Conservation (phyloP, 2,329 filamentous ascomycete genomes). For the Fusarium pseudograminearum region DNA sequence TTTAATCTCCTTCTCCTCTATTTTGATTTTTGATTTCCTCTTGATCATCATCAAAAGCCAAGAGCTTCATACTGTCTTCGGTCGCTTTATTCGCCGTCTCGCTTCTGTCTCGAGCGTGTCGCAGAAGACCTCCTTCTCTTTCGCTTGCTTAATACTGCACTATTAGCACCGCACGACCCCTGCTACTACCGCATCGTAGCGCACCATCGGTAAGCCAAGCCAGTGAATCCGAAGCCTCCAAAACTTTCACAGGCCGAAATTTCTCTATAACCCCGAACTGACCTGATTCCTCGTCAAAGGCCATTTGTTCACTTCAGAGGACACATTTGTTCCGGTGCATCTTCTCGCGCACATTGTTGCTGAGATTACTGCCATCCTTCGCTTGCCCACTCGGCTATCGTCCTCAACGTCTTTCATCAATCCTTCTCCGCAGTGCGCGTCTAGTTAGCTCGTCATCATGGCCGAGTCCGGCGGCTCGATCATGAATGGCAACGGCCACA, state of each 20-base stretch:
- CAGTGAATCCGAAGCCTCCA: conserved; percentile 25
- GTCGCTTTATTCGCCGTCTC: conserved; percentile 31
- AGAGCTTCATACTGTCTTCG: conserved; percentile 12
- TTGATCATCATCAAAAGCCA: conserved; percentile 27
- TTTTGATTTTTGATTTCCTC: not conserved
- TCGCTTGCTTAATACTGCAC: conserved; percentile 26
- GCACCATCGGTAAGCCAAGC: conserved; percentile 25
- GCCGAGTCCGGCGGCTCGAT: conserved; percentile 50
- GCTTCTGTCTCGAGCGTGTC: conserved; percentile 44
- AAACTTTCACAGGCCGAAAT: conserved; percentile 31
- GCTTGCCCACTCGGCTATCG: conserved; percentile 28
- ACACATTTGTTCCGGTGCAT: conserved; percentile 12
- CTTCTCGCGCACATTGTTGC: conserved; percentile 12
- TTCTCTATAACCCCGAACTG: conserved; percentile 33
- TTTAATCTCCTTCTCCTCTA: conserved; percentile 18
- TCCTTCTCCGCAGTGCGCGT: conserved; percentile 31
- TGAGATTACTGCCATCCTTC: conserved; percentile 19
- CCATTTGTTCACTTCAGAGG: conserved; percentile 27
- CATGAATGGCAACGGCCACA: conserved; percentile 57
- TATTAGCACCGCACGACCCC: conserved; percentile 25
- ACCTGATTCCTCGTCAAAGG: conserved; percentile 28
- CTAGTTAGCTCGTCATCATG: conserved; percentile 49
- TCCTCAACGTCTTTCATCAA: conserved; percentile 18
- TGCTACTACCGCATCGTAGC: conserved; percentile 14
- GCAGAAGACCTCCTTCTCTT: conserved; percentile 34